These are phyloP conservation scores for Coprinopsis marcescibilis DNA, from an alignment of 768 basidiomycete species.

Conservation along the genomic window DNA sequence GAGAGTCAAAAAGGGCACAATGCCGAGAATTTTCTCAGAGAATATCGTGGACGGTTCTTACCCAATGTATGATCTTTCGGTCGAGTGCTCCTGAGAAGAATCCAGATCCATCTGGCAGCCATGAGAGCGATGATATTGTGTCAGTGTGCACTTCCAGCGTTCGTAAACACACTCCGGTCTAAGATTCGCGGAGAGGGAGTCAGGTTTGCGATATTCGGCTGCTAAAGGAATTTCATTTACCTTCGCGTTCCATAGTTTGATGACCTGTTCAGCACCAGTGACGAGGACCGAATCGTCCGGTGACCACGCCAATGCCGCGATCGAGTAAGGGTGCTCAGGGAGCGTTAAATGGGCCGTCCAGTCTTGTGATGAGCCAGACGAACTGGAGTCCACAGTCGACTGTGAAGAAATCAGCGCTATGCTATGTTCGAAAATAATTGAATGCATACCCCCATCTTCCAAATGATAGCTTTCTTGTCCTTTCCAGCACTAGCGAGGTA, in stretches of 20 bases:
- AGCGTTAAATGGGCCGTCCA: constrained; percentile 57
- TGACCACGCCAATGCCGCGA: constrained; percentile 90
- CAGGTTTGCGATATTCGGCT: not conserved
- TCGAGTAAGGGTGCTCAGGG: constrained; percentile 70
- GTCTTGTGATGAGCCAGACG: constrained; percentile 52
- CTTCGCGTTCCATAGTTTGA: constrained; percentile 89
- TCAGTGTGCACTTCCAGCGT: constrained; percentile 70
- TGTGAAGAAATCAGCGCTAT: constrained; percentile 13
- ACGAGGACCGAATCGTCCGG: constrained; percentile 79
- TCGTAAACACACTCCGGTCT: constrained; percentile 73
- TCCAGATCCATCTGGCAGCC: constrained; percentile 84
- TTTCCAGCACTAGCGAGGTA: constrained; percentile 84
- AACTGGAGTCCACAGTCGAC: constrained; percentile 26
- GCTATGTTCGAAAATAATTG: constrained; percentile 1
- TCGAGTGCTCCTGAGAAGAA: constrained; percentile 90
- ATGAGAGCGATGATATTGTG: constrained; percentile 78
- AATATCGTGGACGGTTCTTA: too few species aligned
- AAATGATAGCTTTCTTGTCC: constrained; percentile 85
- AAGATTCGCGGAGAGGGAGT: not conserved
- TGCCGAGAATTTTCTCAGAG: constrained; percentile 11
- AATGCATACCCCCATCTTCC: constrained; percentile 69
- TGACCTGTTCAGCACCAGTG: constrained; percentile 72
- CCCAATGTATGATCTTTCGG: constrained; percentile 79
- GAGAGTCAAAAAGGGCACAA: constrained; percentile 5
- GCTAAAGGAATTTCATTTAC: constrained; percentile 44